Percentiles rank a stretch among this genome's conserved stretches.
phyloP scores from a whole-genome alignment of 371 early-diverging fungal genomes.

The Apophysomyces elegans region DNA sequence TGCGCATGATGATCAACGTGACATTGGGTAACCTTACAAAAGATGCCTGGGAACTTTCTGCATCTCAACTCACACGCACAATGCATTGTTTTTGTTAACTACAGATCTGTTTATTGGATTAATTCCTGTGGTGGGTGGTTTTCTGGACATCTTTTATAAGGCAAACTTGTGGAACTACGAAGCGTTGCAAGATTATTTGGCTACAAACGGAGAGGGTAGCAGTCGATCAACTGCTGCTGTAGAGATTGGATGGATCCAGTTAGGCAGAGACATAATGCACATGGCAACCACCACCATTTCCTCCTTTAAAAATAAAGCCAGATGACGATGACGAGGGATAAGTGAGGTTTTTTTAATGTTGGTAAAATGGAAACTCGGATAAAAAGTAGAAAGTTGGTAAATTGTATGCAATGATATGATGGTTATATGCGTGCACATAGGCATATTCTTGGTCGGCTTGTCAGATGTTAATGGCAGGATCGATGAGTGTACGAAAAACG shows the following conservation, averaged over 20 bases:
- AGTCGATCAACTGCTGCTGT: constrained; percentile 1
- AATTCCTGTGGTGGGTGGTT: constrained; percentile 39
- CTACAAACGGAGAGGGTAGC: neutral
- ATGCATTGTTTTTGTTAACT: neutral
- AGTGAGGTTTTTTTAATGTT: neutral
- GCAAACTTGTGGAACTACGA: constrained; percentile 52
- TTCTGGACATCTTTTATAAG: constrained; percentile 46
- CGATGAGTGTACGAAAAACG: neutral
- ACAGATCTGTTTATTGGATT: constrained; percentile 39
- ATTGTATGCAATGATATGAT: neutral
- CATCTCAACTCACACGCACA: neutral
- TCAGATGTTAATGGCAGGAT: too few species aligned
- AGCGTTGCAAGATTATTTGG: constrained; percentile 29
- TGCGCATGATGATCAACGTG: constrained; percentile 44
- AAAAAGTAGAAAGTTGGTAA: neutral
- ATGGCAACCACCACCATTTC: neutral
- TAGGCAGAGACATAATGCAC: neutral
- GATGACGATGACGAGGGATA: neutral
- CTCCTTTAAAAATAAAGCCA: neutral
- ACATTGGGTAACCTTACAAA: constrained; percentile 24
- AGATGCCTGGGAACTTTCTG: neutral
- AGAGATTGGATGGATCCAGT: neutral
- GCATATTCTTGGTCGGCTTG: too few species aligned
- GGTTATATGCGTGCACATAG: too few species aligned
- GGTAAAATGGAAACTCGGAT: neutral